Evolutionary conservation across 164 flowering plant genomes (phyloP), one percentile per base, ranked within the genome.

Genomic region (Liriodendron chinense): DNA sequence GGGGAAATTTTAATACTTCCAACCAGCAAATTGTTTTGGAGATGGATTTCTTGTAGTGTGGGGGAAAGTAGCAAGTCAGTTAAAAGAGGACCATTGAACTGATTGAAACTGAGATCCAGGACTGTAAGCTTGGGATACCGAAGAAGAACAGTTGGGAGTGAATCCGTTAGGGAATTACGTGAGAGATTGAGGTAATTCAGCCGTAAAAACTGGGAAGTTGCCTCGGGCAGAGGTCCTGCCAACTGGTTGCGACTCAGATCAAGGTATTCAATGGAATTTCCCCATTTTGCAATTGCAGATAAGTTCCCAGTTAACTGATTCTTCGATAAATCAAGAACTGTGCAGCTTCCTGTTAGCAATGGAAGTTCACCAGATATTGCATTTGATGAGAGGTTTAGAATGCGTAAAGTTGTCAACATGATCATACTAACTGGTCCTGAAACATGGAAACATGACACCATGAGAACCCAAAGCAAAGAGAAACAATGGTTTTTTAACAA

Each of bases 171-270:
- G 49, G 90, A 86, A 81, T 96, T 96, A 59, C 79, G 86, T 20
- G 98, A 92, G 59, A 96, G 80, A 75, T 92, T 94, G 67, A 96
- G 97, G 76, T 85, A 74, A 79, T 85, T 90, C 71, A 94, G 78
- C 13, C 97, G 95, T 78, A 94, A 73, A 79, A 96, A 91, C 62
- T 91, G 92, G 14, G 94, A 87, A 13, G 94, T 85, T 61, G 65
- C 81, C 74, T 86, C 92, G 3, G 98, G 98, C 69, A 94, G 81
- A 56, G 90, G 56, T 59, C 99, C 98, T 8, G 88, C 75, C 80
- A 94, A 77, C 64, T 77, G 89, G 77, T 96, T 96, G 78, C 80
- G 89, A 77, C 98, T 94, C 43, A 96, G 96, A 85, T 96, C 98
- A 83, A 94, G 92, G 72, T 82, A 81, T 75, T 96, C 97, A 70